Evolutionary conservation across 768 basidiomycete genomes (phyloP), one percentile per base, ranked within the genome.

Genomic region (Kwoniella dejecticola): DNA sequence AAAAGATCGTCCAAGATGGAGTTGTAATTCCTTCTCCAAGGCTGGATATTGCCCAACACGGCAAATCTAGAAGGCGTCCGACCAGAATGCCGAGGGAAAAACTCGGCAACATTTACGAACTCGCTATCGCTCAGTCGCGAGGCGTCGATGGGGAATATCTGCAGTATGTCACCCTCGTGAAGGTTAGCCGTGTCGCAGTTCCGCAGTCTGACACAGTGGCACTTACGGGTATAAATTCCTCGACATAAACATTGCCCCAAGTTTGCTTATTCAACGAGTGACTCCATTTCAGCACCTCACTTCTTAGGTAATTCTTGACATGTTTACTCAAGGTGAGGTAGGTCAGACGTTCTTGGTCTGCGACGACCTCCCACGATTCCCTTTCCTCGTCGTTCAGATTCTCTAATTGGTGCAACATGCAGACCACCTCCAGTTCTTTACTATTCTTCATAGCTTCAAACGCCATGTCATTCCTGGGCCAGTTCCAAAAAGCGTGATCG

Each of bases 161-260:
- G 19, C 8, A 8, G 13, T 21, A 31, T 5, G 29, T 26, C n/a
- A n/a, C n/a, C n/a, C n/a, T n/a, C n/a, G n/a, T n/a, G n/a, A n/a
- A n/a, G n/a, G n/a, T n/a, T n/a, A 38, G 36, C 36, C 8, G 17
- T 17, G 8, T 38, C 17, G 8, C 36, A 8, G 36, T 38, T 17
- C 8, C n/a, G n/a, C n/a, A n/a, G n/a, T n/a, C n/a, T n/a, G n/a
- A n/a, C n/a, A n/a, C 7, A 36, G 7, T 36, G 7, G 5, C 1
- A 55, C 60, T 62, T 38, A 62, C 60, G 8, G 60, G 60, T 17
- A 62, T 27, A 31, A 62, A 62, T 19, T 52, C 52, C 13, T 62
- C 53, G 2, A 62, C 60, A 41, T 48, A 23, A 8, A 62, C 46
- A 55, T 55, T 62, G 5, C 52, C 60, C 60, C 60, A 62, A 24